These are phyloP conservation scores for Ploettnerulaceae sp. DNA, from an alignment of 2,329 filamentous ascomycete species.

Conservation along the genomic window DNA sequence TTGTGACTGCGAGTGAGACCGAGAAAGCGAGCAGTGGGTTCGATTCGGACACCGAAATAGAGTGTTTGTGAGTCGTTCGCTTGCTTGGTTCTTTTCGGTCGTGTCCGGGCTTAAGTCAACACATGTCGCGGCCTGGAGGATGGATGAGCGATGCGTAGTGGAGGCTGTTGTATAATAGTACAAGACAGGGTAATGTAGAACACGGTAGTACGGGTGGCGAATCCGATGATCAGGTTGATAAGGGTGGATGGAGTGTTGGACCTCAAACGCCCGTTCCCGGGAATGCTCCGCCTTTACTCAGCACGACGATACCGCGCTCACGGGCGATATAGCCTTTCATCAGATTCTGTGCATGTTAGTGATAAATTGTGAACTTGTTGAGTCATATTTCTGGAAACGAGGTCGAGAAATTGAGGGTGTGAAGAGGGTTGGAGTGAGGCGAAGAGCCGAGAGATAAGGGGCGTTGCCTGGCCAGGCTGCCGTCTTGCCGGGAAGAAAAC, in stretches of 20 bases:
- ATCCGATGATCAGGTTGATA: no score
- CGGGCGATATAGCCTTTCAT: slow-evolving; percentile 99
- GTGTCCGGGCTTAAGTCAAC: no score
- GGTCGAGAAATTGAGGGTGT: no score
- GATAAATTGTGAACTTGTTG: neutral
- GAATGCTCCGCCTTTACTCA: slow-evolving; percentile 91
- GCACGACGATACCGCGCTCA: slow-evolving; percentile 81
- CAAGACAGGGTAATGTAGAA: no score
- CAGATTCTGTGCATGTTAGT: slow-evolving; percentile 29
- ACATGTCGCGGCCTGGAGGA: no score
- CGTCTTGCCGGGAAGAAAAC: slow-evolving; percentile 3
- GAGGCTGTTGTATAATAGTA: no score
- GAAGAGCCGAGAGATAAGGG: slow-evolving; percentile 8
- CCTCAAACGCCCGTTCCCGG: slow-evolving; percentile 72
- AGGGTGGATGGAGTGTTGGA: neutral
- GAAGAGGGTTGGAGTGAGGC: neutral
- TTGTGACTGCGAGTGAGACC: neutral
- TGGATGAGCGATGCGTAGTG: no score
- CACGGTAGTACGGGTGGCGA: no score
- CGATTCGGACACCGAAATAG: slow-evolving; percentile 7
- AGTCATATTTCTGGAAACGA: no score
- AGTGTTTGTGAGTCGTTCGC: slow-evolving; percentile 1
- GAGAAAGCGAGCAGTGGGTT: neutral
- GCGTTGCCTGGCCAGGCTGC: slow-evolving; percentile 13
- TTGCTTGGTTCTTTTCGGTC: neutral